Evolutionary conservation across 2,329 filamentous ascomycete species (phyloP), one percentile per base, ranked within the genome.

Genomic region (Plenodomus tracheiphilus): DNA sequence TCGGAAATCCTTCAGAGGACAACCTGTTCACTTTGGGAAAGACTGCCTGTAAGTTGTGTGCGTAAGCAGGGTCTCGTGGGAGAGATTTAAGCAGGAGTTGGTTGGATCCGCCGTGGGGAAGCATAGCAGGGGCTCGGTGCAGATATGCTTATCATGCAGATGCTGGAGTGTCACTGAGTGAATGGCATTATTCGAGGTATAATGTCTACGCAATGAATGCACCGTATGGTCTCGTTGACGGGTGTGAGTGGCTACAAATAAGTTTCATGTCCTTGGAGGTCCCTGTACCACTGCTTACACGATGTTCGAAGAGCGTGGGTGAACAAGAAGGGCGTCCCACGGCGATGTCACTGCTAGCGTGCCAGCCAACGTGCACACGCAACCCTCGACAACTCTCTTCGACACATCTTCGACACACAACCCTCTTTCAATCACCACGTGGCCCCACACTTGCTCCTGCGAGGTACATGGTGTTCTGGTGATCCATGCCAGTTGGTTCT

Each of bases 141-240:
- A n/a, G 17, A 39, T 19, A 21, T 46, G 54, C 56, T 59, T 56
- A 56, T 58, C 56, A 49, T 51, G 44, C 42, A 41, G 35, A 44
- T 32, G 28, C 28, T 32, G 28, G 28, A 15, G 6, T 32, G 11
- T 32, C 15, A 32, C 11, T 32, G 28, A 15, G 13, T 7, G 28
- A 15, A 32, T 8, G 28, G 28, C 28, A 7, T 32, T 32, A 15
- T 32, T 32, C 28, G 4, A 32, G 11, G 28, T 32, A 4, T 4
- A 15, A 32, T 15, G 28, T 32, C 28, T 32, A 32, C 8, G 28
- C 28, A 32, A 32, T 11, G 28, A 11, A 32, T 10, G 28, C 6
- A 32, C 8, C 28, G 6, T 15, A 15, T 32, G 28, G 28, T 15
- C 13, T 6, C 13, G 13, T 15, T 32, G 28, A 15, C 28, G 9